Evolutionary conservation across 495 filamentous ascomycete genomes (phyloP), one percentile per base, ranked within the genome.

Genomic region (Aspergillus homomorphus): DNA sequence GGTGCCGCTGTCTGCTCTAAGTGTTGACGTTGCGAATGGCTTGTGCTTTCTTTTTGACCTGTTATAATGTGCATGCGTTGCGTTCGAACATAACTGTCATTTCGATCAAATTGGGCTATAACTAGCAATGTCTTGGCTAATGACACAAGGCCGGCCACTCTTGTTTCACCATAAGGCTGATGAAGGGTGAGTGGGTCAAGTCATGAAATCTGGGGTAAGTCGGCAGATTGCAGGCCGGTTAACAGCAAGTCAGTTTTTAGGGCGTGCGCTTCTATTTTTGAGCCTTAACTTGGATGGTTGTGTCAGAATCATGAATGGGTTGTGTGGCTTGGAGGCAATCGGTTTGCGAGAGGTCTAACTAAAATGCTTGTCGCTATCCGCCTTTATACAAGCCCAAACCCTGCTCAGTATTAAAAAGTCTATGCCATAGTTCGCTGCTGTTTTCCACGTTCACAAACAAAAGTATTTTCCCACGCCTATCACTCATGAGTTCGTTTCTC

Each of bases 401-500:
- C 48, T 24, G 24, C 51, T 51, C 43, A 24, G 9, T 56, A 59
- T 63, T 63, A 59, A 59, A 33, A 56, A 59, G 22, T 59, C 38
- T 53, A 53, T 42, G 21, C 45, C 22, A 38, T 46, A 24, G 12
- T 23, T 45, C 20, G 15, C 23, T 18, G 48, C 38, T 38, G 33
- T 26, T 8, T 33, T 48, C 49, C 20, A 43, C 16, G 46, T 15
- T 18, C 12, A 53, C 58, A 48, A 51, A 45, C 45, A 58, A 53
- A 12, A 24, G 23, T 56, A 18, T n/a, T 43, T 44, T 45, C 38
- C 60, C 60, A 56, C 45, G 44, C 54, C 63, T 46, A 56, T 66
- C 54, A 52, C 48, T 54, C 58, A 23, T 60, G 49, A 59, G n/a
- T 42, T 61, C 58, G 45, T 66, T 26, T 57, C 52, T 30, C 53